Conservation (phyloP, 2,329 filamentous ascomycete species). For the Fusarium nurragi region DNA sequence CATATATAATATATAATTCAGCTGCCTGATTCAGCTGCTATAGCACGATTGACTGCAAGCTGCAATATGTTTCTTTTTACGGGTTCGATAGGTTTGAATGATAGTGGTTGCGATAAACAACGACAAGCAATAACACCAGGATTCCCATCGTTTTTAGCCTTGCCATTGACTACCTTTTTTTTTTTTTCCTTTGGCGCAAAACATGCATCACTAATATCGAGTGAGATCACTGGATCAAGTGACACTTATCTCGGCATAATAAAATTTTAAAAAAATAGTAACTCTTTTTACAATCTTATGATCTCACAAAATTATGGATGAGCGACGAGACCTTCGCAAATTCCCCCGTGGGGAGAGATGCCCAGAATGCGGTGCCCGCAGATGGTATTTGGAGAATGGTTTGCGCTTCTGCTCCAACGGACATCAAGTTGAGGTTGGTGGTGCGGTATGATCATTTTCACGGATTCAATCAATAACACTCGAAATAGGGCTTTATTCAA, state of each 20-base stretch:
- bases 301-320: slow-evolving; percentile 49
- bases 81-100: neutral
- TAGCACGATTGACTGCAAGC: too few relatives aligned
- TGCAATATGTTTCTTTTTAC: too few relatives aligned
- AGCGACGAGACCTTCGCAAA: slow-evolving; percentile 56
- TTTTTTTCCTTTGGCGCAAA: slow-evolving; percentile 10
- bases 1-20: neutral
- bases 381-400: slow-evolving; percentile 79
- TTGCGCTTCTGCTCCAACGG: slow-evolving; percentile 82
- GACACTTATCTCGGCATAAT: neutral
- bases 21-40: too few relatives aligned
- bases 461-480: neutral
- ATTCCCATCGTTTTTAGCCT: neutral
- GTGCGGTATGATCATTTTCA: too few relatives aligned
- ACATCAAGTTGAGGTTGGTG: slow-evolving; percentile 75
- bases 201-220: neutral
- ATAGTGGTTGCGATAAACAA: neutral
- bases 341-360: slow-evolving; percentile 65
- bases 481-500: slow-evolving; percentile 60
- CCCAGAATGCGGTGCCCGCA: slow-evolving; percentile 74
- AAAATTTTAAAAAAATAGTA: neutral
- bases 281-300: neutral
- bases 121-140: slow-evolving; percentile 4
- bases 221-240: neutral
- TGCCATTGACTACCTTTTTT: slow-evolving; percentile 25